A percentile compares a stretch with the other conserved stretches of the same genome.
These are phyloP conservation scores for Diaporthe sp. DNA, from an alignment of 2,329 filamentous ascomycete species.

Conservation along the genomic window DNA sequence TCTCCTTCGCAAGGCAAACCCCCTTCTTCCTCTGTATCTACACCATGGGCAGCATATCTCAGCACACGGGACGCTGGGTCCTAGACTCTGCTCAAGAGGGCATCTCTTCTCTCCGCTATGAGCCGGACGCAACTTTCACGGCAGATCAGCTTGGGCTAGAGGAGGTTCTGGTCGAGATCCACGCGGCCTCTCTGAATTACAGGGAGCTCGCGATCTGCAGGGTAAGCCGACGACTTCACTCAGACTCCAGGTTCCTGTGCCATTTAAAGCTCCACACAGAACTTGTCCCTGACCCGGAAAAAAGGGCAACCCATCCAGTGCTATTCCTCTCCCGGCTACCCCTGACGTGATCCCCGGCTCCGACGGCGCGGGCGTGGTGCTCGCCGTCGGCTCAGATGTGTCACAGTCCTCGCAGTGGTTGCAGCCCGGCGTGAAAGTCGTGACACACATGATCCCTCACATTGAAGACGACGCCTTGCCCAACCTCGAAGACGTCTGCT, in stretches of 20 bases:
- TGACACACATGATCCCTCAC: conserved; percentile 54
- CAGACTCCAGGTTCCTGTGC: no score
- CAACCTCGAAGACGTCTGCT: conserved; percentile 41
- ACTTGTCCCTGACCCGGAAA: neutral
- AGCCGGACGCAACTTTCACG: neutral
- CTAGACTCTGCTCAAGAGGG: conserved; percentile 27
- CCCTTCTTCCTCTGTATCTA: neutral
- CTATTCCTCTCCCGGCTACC: conserved; percentile 31
- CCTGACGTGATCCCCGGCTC: conserved; percentile 46
- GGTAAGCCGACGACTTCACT: neutral
- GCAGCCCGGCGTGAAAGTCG: conserved; percentile 66
- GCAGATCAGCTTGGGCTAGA: conserved; percentile 59
- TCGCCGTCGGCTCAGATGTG: conserved; percentile 65
- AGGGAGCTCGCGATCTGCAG: conserved; percentile 57
- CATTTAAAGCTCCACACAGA: neutral
- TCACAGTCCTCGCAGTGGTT: conserved; percentile 32
- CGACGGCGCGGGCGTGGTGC: conserved; percentile 55
- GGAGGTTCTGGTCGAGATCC: conserved; percentile 69
- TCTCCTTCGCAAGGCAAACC: neutral
- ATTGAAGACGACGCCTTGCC: conserved; percentile 35
- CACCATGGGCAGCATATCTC: conserved; percentile 1
- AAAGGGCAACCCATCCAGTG: conserved; percentile 20
- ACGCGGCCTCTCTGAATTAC: conserved; percentile 61
- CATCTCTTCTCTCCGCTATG: conserved; percentile 18
- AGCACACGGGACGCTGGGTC: conserved; percentile 17